Percentiles rank a stretch among this genome's conserved stretches.
phyloP scores from a whole-genome alignment of 176 grass and related monocot genomes.

The Guadua angustifolia region DNA sequence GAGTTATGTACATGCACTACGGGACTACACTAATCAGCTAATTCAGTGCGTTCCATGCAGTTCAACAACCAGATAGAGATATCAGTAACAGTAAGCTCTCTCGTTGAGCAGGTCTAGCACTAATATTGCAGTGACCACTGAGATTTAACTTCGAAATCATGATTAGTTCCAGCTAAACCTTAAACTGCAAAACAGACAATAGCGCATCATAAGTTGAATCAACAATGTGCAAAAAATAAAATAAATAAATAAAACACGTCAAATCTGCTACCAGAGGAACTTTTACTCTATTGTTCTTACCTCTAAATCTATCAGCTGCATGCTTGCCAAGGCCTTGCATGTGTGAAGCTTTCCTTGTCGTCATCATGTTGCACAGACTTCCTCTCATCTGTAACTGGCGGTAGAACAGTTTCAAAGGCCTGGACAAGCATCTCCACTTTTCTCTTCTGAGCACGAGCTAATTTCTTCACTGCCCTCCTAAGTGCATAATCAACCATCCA shows the following conservation, averaged over 20 bases:
- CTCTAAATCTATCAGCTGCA: conserved; percentile 39
- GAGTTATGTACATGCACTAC: conserved; percentile 36
- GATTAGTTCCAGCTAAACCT: conserved; percentile 50
- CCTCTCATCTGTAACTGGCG: conserved; percentile 27
- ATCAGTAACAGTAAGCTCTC: conserved; percentile 31
- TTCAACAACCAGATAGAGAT: conserved; percentile 28
- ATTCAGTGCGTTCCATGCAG: neutral
- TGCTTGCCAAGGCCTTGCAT: conserved; percentile 45
- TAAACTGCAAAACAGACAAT: conserved; percentile 18
- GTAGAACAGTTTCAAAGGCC: conserved; percentile 81
- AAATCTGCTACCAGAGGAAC: neutral
- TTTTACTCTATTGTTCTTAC: conserved; percentile 17
- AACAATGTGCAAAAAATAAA: neutral
- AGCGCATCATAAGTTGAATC: neutral
- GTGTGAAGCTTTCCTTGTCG: conserved; percentile 36
- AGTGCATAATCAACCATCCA: conserved; percentile 94
- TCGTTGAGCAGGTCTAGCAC: conserved; percentile 51
- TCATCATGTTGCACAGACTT: conserved; percentile 7
- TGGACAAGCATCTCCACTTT: conserved; percentile 85
- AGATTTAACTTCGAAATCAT: conserved; percentile 35
- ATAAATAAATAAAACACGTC: neutral
- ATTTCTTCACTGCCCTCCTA: conserved; percentile 61
- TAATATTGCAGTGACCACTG: conserved; percentile 72
- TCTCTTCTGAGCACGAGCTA: conserved; percentile 65
- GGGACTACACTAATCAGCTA: conserved; percentile 23